A percentile compares a stretch with the other conserved stretches of the same genome.
These are phyloP conservation scores for Zanthoxylum bungeanum DNA, from an alignment of 345 rosid genomes.

Conservation along the genomic window DNA sequence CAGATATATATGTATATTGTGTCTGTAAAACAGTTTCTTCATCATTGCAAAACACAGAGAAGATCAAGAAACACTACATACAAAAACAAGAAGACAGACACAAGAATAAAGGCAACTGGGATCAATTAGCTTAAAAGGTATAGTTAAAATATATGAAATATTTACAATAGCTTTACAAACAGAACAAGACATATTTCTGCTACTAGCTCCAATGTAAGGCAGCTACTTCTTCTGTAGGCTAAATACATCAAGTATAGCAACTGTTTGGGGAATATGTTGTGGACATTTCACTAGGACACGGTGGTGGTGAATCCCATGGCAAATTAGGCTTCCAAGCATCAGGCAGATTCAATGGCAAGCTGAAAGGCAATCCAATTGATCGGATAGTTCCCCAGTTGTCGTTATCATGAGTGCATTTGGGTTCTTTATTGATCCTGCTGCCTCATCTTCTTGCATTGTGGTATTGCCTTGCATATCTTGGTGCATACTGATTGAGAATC, in stretches of 20 bases:
- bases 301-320: slow-evolving; percentile 54
- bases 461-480: slow-evolving; percentile 34
- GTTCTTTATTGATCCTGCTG: slow-evolving; percentile 26
- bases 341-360: slow-evolving; percentile 29
- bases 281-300: slow-evolving; percentile 48
- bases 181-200: slow-evolving; percentile 1
- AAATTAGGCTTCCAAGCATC: slow-evolving; percentile 37
- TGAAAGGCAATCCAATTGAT: slow-evolving; percentile 59
- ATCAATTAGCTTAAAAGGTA: neutral
- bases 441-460: slow-evolving; percentile 24
- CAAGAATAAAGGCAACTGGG: no score
- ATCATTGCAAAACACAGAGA: no score
- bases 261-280: slow-evolving; percentile 50
- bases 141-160: slow-evolving; percentile 16
- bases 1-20: no score
- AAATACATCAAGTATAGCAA: slow-evolving; percentile 40
- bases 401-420: slow-evolving; percentile 9
- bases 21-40: no score
- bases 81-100: no score
- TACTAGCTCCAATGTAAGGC: slow-evolving; percentile 15
- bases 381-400: slow-evolving; percentile 29
- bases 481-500: slow-evolving; percentile 38
- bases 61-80: no score
- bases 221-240: no score
- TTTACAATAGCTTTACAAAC: slow-evolving; percentile 26